phyloP scores from a whole-genome alignment of 371 early-diverging fungal genomes.

The Funneliformis caledonium region DNA sequence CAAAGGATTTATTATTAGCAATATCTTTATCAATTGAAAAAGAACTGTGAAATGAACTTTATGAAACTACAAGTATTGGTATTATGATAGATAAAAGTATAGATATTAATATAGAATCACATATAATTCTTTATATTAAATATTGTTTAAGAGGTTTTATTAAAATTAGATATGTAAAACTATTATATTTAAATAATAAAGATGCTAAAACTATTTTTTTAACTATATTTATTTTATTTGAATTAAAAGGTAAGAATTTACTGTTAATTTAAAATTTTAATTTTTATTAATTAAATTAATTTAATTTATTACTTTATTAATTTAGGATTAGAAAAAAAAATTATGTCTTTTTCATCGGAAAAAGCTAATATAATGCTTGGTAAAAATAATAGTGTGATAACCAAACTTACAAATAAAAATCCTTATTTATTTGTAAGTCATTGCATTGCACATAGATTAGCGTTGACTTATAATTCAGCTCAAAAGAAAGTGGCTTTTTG shows the following conservation, averaged over 20 bases:
- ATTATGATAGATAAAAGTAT: not conserved
- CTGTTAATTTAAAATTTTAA: no score
- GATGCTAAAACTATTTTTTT: not conserved
- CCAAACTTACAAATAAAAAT: not conserved
- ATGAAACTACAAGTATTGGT: no score
- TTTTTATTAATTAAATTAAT: no score
- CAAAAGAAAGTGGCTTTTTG: not conserved
- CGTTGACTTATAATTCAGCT: not conserved
- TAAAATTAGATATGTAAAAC: not conserved
- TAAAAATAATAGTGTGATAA: not conserved
- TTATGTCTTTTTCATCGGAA: not conserved
- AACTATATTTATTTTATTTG: not conserved
- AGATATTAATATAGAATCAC: not conserved
- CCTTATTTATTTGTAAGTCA: not conserved
- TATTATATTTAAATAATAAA: not conserved
- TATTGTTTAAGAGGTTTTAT: not conserved
- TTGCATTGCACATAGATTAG: not conserved
- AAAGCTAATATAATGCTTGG: not conserved
- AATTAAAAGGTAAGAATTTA: not conserved
- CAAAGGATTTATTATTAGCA: not conserved
- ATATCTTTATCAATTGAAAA: not conserved
- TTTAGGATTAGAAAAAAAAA: not conserved
- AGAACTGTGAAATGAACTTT: not conserved
- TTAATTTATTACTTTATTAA: no score
- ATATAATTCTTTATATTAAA: not conserved